These are phyloP conservation scores for Coleophoma eucalyptorum DNA, from an alignment of 2,329 filamentous ascomycete genomes.

Conservation along the genomic window DNA sequence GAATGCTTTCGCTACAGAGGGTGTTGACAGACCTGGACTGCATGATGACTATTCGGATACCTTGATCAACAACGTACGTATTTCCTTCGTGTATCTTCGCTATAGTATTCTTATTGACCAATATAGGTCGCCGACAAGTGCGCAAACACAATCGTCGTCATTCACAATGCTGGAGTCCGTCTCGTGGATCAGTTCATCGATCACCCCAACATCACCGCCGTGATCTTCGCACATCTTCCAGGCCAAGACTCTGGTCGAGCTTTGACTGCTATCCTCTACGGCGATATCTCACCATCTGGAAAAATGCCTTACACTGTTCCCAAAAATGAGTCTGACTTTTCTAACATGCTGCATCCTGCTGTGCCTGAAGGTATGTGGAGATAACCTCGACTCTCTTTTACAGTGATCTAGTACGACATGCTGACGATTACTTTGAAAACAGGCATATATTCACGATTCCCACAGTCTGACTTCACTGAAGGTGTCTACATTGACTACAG, in stretches of 20 bases:
- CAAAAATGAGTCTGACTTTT: slow-evolving; percentile 45
- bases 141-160: slow-evolving; percentile 57
- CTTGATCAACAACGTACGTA: slow-evolving; percentile 42
- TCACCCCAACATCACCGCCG: slow-evolving; percentile 68
- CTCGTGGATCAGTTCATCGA: slow-evolving; percentile 67
- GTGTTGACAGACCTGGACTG: slow-evolving; percentile 56
- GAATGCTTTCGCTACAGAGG: slow-evolving; percentile 68
- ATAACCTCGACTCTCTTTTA: not conserved
- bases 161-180: slow-evolving; percentile 59
- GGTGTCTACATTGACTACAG: slow-evolving; percentile 79
- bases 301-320: slow-evolving; percentile 80
- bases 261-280: slow-evolving; percentile 72
- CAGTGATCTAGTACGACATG: too few relatives aligned
- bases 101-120: too few relatives aligned
- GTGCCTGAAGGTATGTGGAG: not conserved
- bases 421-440: too few relatives aligned
- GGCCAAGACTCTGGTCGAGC: slow-evolving; percentile 82
- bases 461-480: slow-evolving; percentile 71
- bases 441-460: slow-evolving; percentile 22
- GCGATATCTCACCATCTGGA: slow-evolving; percentile 69
- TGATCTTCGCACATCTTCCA: slow-evolving; percentile 75
- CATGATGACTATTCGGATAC: slow-evolving; percentile 61
- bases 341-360: slow-evolving; percentile 14
- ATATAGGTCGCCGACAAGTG: slow-evolving; percentile 45
- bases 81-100: too few relatives aligned